These are phyloP conservation scores for Penicillium ucsense DNA, from an alignment of 495 filamentous ascomycete genomes.

Conservation along the genomic window DNA sequence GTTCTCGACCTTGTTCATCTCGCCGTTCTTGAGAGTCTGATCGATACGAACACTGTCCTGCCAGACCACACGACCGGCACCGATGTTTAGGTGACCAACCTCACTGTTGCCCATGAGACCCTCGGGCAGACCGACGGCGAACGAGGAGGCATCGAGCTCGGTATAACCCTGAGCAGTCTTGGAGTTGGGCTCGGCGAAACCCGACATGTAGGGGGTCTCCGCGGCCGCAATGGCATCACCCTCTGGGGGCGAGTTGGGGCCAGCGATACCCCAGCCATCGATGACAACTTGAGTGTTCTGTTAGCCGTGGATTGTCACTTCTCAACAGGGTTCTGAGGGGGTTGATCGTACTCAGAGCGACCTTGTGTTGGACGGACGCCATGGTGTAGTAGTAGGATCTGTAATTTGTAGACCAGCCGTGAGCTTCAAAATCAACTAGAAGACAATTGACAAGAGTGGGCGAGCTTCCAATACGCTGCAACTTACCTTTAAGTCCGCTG, in stretches of 20 bases:
- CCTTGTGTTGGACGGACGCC: conserved; percentile 81
- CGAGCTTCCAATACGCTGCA: too few relatives aligned
- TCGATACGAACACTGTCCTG: conserved; percentile 99
- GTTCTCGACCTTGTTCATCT: conserved; percentile 67
- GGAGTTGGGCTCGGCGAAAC: conserved; percentile 50
- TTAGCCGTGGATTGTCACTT: conserved; percentile 10
- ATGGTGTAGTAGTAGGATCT: conserved; percentile 38
- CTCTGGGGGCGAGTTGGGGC: conserved; percentile 62
- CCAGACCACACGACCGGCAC: conserved; percentile 95
- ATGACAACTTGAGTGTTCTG: conserved; percentile 63
- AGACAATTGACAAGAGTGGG: too few relatives aligned
- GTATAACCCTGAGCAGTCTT: conserved; percentile 70
- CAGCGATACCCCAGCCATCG: conserved; percentile 93
- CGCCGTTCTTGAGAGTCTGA: conserved; percentile 81
- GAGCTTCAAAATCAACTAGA: too few relatives aligned
- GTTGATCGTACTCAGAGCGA: conserved; percentile 68
- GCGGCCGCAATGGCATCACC: conserved; percentile 93
- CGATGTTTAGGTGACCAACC: conserved; percentile 97
- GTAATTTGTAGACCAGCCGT: conserved; percentile 1
- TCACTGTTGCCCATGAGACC: conserved; percentile 98
- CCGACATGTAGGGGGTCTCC: conserved; percentile 85
- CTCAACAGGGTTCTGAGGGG: conserved; percentile 6
- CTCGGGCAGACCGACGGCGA: conserved; percentile 91
- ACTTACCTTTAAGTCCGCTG: too few relatives aligned
- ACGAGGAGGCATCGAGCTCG: conserved; percentile 87